Conservation (phyloP, 495 filamentous ascomycete species). For the Penicillium argentinense region DNA sequence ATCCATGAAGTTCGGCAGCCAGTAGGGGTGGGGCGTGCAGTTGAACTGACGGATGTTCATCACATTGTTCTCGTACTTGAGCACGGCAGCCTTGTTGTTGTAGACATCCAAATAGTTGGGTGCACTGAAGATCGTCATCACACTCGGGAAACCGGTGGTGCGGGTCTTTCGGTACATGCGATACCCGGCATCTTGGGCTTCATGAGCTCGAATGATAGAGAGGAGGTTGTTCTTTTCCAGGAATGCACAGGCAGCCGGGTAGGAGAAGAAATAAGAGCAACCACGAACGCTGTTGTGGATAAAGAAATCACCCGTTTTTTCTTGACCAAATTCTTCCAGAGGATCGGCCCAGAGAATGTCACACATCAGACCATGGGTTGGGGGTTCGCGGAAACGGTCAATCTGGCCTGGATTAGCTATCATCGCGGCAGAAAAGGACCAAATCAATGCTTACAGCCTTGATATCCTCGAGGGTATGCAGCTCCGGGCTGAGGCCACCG, state of each 20-base stretch:
- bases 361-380: constrained; percentile 97
- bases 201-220: constrained; percentile 97
- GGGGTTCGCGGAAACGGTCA: constrained; percentile 95
- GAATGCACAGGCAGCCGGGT: constrained; percentile 96
- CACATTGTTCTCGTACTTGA: constrained; percentile 99
- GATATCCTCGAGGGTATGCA: constrained; percentile 93
- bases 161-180: constrained; percentile 98
- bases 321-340: constrained; percentile 98
- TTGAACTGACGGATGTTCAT: constrained; percentile 99
- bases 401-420: constrained; percentile 56
- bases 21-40: constrained; percentile 98
- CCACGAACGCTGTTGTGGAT: constrained; percentile 97
- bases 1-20: constrained; percentile 99
- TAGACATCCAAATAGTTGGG: constrained; percentile 99
- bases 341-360: constrained; percentile 99
- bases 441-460: constrained; percentile 63
- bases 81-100: constrained; percentile 98
- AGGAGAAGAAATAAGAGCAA: constrained; percentile 99
- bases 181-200: constrained; percentile 97
- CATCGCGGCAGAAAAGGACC: background rate
- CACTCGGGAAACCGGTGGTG: constrained; percentile 96
- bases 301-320: constrained; percentile 96
- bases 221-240: constrained; percentile 98
- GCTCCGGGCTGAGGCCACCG: constrained; percentile 89
- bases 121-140: constrained; percentile 99